Conservation (phyloP, 2,329 filamentous ascomycete species). For the Pyricularia pennisetigena region DNA sequence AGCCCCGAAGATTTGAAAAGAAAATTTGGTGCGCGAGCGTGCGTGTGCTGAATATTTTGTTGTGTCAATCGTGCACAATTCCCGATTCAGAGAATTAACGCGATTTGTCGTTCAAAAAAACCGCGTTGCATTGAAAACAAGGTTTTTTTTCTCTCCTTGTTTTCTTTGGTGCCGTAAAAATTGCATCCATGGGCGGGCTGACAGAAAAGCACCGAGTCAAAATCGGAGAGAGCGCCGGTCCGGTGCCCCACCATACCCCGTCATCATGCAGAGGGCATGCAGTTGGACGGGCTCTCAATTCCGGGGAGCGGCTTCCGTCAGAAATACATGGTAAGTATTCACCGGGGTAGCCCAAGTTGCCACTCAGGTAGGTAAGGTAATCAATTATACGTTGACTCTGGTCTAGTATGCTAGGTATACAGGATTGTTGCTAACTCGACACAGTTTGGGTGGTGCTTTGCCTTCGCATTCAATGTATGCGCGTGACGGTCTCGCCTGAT, state of each 20-base stretch:
- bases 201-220: slow-evolving; percentile 3
- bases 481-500: neutral
- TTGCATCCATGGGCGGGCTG: neutral
- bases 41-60: no score
- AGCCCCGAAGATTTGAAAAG: neutral
- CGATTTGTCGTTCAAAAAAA: neutral
- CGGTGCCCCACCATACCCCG: neutral
- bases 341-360: neutral
- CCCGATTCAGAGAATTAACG: neutral
- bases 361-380: no score
- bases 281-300: neutral
- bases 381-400: no score
- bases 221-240: neutral
- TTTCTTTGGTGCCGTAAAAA: neutral
- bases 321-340: neutral
- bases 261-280: neutral
- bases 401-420: neutral
- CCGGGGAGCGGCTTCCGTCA: no score
- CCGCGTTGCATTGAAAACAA: neutral
- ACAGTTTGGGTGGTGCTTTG: neutral
- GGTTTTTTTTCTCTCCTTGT: neutral
- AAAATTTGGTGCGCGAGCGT: no score
- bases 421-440: neutral
- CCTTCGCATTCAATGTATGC: neutral
- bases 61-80: neutral